Evolutionary conservation across 2,329 filamentous ascomycete genomes (phyloP), one percentile per base, ranked within the genome.

Genomic region (Lizonia empirigonia): DNA sequence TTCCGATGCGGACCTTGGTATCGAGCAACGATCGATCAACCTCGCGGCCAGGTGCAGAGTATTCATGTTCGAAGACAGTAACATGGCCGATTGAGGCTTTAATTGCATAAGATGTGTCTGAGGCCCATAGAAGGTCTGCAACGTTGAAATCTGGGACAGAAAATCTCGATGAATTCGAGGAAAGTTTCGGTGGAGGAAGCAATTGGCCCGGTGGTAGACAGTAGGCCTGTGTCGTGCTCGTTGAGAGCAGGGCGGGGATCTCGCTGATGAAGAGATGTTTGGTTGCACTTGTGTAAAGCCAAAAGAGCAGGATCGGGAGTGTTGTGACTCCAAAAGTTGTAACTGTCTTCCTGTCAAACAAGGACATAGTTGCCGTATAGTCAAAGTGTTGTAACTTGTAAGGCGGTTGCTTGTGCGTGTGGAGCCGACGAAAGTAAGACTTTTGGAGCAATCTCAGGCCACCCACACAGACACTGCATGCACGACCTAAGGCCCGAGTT

Each of bases 151-250:
- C 36, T 22, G 55, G 36, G 6, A 59, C 38, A 4, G 35, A 23
- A 20, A 56, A 50, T 6, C 47, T 32, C 3, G 39, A 48, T 7
- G 50, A 18, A n/a, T 40, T 18, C 5, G 47, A 16, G 6, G 32
- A 23, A 2, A 62, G n/a, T 13, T 22, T 42, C 6, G 64, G 62
- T 26, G 59, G 55, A 10, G 65, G 64, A 37, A 66, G 58, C 5
- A 62, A 34, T 13, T 50, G 22, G 5, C 65, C 63, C 15, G 64
- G 63, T n/a, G 62, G 61, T 24, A 59, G 63, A 26, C 64, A 68
- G 37, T 59, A 55, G 5, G 52, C 40, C 13, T 44, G 34, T 15
- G 34, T n/a, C 34, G 27, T 22, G 7, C 32, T 15, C 19, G 38
- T 37, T 23, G 49, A 29, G 7, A 39, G 18, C 37, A 40, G 29